These are phyloP conservation scores for Globisporangium spiculum DNA, from an alignment of 352 stramenopile genomes.

Conservation along the genomic window DNA sequence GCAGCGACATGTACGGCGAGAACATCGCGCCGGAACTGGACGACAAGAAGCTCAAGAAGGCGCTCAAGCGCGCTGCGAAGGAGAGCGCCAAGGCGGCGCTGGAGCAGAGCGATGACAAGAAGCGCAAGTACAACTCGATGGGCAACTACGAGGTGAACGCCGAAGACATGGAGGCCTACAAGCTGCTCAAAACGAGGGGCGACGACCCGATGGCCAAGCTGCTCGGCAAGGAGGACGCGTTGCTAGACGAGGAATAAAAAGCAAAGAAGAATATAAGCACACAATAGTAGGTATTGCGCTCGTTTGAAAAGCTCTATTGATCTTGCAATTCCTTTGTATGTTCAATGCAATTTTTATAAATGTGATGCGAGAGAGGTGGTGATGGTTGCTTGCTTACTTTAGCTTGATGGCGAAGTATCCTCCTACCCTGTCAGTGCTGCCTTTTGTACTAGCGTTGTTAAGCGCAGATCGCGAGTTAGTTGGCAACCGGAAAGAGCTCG, in stretches of 20 bases:
- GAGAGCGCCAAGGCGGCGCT: conserved; percentile 50
- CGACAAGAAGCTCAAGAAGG: conserved; percentile 84
- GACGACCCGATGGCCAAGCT: conserved; percentile 96
- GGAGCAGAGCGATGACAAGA: conserved; percentile 52
- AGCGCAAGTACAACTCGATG: conserved; percentile 95
- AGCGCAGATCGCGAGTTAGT: not conserved
- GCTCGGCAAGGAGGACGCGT: conserved; percentile 41
- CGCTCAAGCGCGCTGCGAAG: conserved; percentile 72
- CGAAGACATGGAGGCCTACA: conserved; percentile 97
- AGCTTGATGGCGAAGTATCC: not conserved
- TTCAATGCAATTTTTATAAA: not conserved
- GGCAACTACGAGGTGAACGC: conserved; percentile 89
- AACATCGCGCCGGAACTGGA: conserved; percentile 72
- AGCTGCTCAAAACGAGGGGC: conserved; percentile 80
- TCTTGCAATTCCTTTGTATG: not conserved
- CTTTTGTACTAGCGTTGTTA: too few relatives aligned
- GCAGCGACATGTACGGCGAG: conserved; percentile 90
- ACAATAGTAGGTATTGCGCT: not conserved
- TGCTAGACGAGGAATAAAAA: conserved; percentile 30
- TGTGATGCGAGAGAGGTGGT: not conserved
- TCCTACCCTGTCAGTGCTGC: not conserved
- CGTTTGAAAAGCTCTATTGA: not conserved
- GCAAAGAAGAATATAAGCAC: not conserved
- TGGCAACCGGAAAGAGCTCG: conserved; percentile 91
- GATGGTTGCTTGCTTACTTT: not conserved